Base-by-base conservation (phyloP, 305 asterid genomes). In the Striga hermonthica region DNA sequence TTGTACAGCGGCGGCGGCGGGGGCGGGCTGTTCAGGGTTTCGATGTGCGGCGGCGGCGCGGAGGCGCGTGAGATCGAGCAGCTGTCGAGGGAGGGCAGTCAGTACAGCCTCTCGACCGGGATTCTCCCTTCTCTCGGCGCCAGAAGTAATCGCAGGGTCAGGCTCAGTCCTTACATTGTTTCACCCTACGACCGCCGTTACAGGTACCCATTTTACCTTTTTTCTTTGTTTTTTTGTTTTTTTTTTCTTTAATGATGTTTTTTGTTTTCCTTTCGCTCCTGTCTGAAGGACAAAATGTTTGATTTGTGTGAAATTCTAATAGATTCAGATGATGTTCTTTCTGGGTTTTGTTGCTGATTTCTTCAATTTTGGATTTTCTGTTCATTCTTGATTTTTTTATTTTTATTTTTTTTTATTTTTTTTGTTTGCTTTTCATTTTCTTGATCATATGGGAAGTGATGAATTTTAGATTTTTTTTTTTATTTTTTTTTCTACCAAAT, bases 41-140 rank as follows among this genome's bases (percentile, higher is more conserved):
- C 88, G 58, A 73, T 89, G 86, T 92, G 98, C 63, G 89, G 85
- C 72, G 84, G 80, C 53, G 84, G 80, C 1, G 77, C 86, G 7
- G 69, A 77, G 44, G 82, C 87, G 16, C 79, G 74, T 40, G 97
- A 87, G 72, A 76, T 89, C 10, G 97, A 92, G 48, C 96, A 85
- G 69, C 57, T 90, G 50, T 89, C 97, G 0, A 82, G 96, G 73
- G 96, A 89, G 52, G 90, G 96, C 62, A 92, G 97, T 62, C 86
- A 83, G 47, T 92, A 89, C 79, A 92, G 97, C 74, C 78, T 89
- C 3, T 75, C 96, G 0, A 78, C 98, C 55, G 97, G 91, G 16
- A 76, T 92, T 80, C 86, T 92, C 14, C 98, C 98, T 14, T 86
- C 98, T 44, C 98, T 92, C 31, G 98, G 98, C 56, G 97, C 97